A percentile compares a stretch with the other conserved stretches of the same genome.
Conservation (phyloP, 2,329 filamentous ascomycete species). For the Acarospora socialis region DNA sequence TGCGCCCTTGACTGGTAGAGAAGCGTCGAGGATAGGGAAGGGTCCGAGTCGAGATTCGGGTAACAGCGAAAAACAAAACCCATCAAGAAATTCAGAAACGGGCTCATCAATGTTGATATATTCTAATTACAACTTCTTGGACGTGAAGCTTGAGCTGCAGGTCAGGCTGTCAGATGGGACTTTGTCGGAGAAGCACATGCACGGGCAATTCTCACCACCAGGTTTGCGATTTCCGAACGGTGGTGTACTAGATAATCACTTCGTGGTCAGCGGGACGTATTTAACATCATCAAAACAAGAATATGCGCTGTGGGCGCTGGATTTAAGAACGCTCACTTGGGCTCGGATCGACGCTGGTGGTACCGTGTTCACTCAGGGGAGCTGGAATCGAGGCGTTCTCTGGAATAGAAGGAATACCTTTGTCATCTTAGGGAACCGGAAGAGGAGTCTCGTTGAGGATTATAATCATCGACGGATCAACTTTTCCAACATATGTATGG, state of each 20-base stretch:
- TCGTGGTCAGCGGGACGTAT: slow-evolving; percentile 94
- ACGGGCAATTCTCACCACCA: slow-evolving; percentile 70
- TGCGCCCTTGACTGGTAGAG: slow-evolving; percentile 50
- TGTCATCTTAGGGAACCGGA: slow-evolving; percentile 86
- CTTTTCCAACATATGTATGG: slow-evolving; percentile 91
- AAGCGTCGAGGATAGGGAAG: slow-evolving; percentile 30
- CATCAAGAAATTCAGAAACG: slow-evolving; percentile 17
- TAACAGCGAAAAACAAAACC: slow-evolving; percentile 17
- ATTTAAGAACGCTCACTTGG: slow-evolving; percentile 80
- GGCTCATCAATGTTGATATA: slow-evolving; percentile 79
- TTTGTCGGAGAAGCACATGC: slow-evolving; percentile 78
- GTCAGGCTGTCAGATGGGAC: slow-evolving; percentile 72
- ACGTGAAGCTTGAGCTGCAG: slow-evolving; percentile 91
- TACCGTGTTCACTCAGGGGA: slow-evolving; percentile 88
- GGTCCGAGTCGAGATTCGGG: slow-evolving; percentile 23
- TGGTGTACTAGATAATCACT: slow-evolving; percentile 87
- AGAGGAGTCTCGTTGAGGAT: slow-evolving; percentile 86
- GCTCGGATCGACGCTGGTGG: slow-evolving; percentile 89
- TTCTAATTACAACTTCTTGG: slow-evolving; percentile 97
- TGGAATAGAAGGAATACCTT: slow-evolving; percentile 93
- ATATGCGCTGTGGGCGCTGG: slow-evolving; percentile 90
- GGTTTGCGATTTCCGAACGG: slow-evolving; percentile 92
- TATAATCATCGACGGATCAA: slow-evolving; percentile 98
- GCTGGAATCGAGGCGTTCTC: slow-evolving; percentile 89
- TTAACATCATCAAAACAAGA: slow-evolving; percentile 96